Evolutionary conservation across 2,329 filamentous ascomycete species (phyloP), one percentile per base, ranked within the genome.

Genomic region (Didymella pinodella): DNA sequence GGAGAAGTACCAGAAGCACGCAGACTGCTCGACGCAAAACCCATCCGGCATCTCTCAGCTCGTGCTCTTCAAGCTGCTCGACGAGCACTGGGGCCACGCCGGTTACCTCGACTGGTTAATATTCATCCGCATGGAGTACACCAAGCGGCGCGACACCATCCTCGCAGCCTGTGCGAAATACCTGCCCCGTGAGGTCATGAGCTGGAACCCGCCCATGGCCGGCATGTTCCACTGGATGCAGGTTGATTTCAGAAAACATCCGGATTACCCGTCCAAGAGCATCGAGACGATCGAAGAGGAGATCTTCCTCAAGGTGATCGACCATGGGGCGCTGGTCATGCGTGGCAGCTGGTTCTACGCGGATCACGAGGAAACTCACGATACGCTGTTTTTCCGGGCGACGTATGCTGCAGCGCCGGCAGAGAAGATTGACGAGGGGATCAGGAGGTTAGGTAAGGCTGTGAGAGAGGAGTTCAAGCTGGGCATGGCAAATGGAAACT

Each of bases 201-300:
- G 83, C 75, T 98, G 93, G 93, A 85, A 82, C 26, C 85, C 91
- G 0, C 93, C 94, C 0, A 85, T 84, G 57, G 92, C 93, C 0
- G 94, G 94, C 74, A 99, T 99, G 95, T 99, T 99, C 85, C 90
- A 91, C 73, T 95, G 92, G 92, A 79, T 95, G 57, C 82, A 85
- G 51, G 80, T 95, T 18, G 84, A 92, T 67, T 86, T 86, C 69
- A 81, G 79, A 20, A 83, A 85, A 61, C 91, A 94, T 68, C 91
- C 91, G 0, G 78, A 85, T 12, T 83, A 83, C 34, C 74, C 75
- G 1, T 79, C 71, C 10, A 75, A 75, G 64, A 80, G 77, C 48
- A 80, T 92, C 46, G 75, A 85, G 25, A 86, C 76, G 8, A 83
- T 99, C 41, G 95, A 99, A 77, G 89, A 97, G 68, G 87, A 91